phyloP scores from a whole-genome alignment of 371 early-diverging fungal genomes.

The Rhizopus delemar region DNA sequence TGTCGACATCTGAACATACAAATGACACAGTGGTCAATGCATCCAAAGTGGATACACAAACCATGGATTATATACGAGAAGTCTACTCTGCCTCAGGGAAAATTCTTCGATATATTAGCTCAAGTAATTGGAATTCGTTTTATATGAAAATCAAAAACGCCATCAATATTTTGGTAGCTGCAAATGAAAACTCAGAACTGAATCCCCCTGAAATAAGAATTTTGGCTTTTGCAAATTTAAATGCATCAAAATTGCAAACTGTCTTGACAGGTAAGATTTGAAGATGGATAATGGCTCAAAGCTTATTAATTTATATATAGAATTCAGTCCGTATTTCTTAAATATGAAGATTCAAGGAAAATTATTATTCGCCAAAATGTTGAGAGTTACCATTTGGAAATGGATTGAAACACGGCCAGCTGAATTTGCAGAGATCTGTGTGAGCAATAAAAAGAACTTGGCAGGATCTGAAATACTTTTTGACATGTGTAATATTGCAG shows the following conservation, averaged over 20 bases:
- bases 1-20: conserved; percentile 30
- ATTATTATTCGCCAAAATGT: conserved; percentile 64
- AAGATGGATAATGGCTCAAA: neutral
- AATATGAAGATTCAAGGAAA: conserved; percentile 70
- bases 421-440: conserved; percentile 71
- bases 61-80: conserved; percentile 50
- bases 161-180: conserved; percentile 25
- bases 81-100: conserved; percentile 66
- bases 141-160: conserved; percentile 60
- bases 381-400: conserved; percentile 81
- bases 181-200: conserved; percentile 25
- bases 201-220: conserved; percentile 39
- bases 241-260: conserved; percentile 24
- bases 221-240: conserved; percentile 35
- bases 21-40: conserved; percentile 31
- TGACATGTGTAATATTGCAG: conserved; percentile 65
- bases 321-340: conserved; percentile 62
- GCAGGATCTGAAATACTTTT: conserved; percentile 79
- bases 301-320: conserved; percentile 30
- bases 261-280: conserved; percentile 34
- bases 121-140: conserved; percentile 78
- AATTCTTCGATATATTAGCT: conserved; percentile 74
- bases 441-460: conserved; percentile 62
- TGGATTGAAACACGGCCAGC: conserved; percentile 80
- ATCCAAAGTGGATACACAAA: conserved; percentile 25